phyloP scores from a whole-genome alignment of 2,329 filamentous ascomycete species.

The Trichoderma harzianum region DNA sequence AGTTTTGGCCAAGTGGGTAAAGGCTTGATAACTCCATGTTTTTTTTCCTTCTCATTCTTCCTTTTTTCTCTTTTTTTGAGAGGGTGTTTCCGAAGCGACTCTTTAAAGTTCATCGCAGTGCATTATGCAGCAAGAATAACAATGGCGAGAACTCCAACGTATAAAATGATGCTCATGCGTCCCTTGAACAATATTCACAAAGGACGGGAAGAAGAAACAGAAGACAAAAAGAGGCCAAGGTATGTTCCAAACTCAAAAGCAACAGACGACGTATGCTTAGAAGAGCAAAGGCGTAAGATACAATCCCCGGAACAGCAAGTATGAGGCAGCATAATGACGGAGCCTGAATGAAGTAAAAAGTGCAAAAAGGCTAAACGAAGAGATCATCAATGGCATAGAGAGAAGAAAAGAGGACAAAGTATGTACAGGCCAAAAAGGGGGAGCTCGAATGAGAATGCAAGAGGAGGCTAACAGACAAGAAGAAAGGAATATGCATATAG shows the following conservation, averaged over 20 bases:
- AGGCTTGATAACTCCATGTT: neutral
- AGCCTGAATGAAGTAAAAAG: neutral
- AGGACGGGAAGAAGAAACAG: neutral
- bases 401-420: neutral
- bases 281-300: neutral
- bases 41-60: neutral
- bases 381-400: neutral
- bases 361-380: neutral
- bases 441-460: neutral
- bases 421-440: neutral
- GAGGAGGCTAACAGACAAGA: neutral
- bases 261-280: neutral
- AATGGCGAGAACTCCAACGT: neutral
- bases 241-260: neutral
- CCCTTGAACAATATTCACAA: neutral
- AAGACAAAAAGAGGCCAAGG: neutral
- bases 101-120: neutral
- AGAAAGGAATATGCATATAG: neutral
- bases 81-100: neutral
- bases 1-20: neutral
- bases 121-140: neutral
- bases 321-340: neutral
- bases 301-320: neutral
- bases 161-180: neutral
- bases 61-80: neutral